Base-by-base conservation (phyloP, 768 basidiomycete genomes). In the Sporobolomyces roseus region DNA sequence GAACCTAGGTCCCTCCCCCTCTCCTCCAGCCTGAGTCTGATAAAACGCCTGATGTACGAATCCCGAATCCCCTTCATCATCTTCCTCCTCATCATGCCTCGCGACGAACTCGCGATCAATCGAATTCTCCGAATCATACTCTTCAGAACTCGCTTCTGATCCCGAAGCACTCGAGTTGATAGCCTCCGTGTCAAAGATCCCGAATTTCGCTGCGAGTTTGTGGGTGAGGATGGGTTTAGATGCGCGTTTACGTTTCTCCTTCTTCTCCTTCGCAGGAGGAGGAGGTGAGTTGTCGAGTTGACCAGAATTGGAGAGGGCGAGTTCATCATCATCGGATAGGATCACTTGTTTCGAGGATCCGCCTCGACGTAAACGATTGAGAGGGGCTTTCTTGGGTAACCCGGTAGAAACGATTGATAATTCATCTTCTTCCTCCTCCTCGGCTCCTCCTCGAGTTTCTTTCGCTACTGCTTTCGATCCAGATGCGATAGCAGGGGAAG, bases 111-210 rank as follows among this genome's bases (percentile, higher is more conserved):
- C 48, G 19, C 71, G 54, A 27, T 73, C 71, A 50, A 60, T 59
- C 65, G 71, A 73, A 48, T 73, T 49, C 46, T 68, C 71, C 5
- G 51, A 52, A n/a, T 41, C 49, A 65, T 73, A 73, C 23, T 32
- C 63, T 48, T 73, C 71, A 2, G 67, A 66, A 27, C 61, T 63
- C 9, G 71, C 64, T 32, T 73, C 71, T 3, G 51, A 50, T 0
- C 52, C 71, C 1, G 45, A 48, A 4, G 65, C 71, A 9, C 29
- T 32, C 36, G 64, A 66, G 61, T 73, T 73, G 61, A 73, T 49
- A 10, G 71, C 71, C 25, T 73, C 71, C 21, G 43, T 55, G 53
- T 73, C 67, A 50, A 73, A 73, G 45, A 73, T 66, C 17, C 64
- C 65, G 30, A 62, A 51, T 38, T 33, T 41, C 10, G 51, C 10